phyloP scores from a whole-genome alignment of 306 rosid species.

The Vachellia pachyceras region DNA sequence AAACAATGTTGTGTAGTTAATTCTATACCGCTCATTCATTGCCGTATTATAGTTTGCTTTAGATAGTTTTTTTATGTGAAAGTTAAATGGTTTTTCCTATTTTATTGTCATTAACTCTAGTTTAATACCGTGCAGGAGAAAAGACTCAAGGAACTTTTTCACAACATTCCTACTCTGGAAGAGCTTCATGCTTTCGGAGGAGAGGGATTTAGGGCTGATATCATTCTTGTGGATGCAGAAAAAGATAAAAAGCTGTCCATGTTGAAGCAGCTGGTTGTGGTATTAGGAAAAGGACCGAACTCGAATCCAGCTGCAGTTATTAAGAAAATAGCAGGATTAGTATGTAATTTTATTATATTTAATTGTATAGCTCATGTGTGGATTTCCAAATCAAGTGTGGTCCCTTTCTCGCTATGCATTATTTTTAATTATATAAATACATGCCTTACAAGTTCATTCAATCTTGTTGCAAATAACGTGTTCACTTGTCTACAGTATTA shows the following conservation, averaged over 20 bases:
- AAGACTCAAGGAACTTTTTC: slow-evolving; percentile 82
- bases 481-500: slow-evolving; percentile 11
- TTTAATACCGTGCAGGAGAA: slow-evolving; percentile 67
- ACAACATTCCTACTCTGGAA: slow-evolving; percentile 82
- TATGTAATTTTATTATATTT: slow-evolving; percentile 46
- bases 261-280: slow-evolving; percentile 84
- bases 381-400: slow-evolving; percentile 10
- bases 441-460: slow-evolving; percentile 24
- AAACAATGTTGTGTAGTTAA: slow-evolving; percentile 16
- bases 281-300: slow-evolving; percentile 87
- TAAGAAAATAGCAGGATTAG: slow-evolving; percentile 97
- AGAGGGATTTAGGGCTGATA: slow-evolving; percentile 82
- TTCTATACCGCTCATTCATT: slow-evolving; percentile 29
- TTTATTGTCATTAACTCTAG: slow-evolving; percentile 2
- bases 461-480: slow-evolving; percentile 26
- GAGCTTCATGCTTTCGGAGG: slow-evolving; percentile 82
- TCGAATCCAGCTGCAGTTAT: slow-evolving; percentile 88
- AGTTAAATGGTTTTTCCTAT: slow-evolving; percentile 25
- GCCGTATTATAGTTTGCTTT: slow-evolving; percentile 33
- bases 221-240: slow-evolving; percentile 87
- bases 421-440: slow-evolving; percentile 6
- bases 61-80: slow-evolving; percentile 13
- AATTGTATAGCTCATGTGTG: background rate
- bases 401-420: slow-evolving; percentile 20
- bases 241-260: slow-evolving; percentile 91